phyloP scores from a whole-genome alignment of 768 basidiomycete species.

The Leucosporidium scottii region DNA sequence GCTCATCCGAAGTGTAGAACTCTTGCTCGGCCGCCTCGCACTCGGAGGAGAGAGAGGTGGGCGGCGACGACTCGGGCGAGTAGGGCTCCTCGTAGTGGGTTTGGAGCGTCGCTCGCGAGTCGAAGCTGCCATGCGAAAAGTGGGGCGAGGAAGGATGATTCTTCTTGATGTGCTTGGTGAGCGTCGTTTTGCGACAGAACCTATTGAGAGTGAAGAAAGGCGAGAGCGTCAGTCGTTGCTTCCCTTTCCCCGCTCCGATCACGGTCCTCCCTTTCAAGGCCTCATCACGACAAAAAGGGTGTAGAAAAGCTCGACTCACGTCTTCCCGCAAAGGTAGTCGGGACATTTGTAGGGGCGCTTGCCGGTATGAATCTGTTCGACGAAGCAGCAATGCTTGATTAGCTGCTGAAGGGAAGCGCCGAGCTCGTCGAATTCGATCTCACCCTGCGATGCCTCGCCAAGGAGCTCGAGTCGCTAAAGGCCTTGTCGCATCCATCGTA shows the following conservation, averaged over 20 bases:
- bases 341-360: slow-evolving; percentile 42
- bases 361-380: slow-evolving; percentile 39
- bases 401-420: background rate
- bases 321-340: slow-evolving; percentile 36
- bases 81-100: no score
- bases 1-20: no score
- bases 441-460: slow-evolving; percentile 73
- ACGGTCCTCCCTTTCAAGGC: no score
- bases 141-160: slow-evolving; percentile 27
- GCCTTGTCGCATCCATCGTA: slow-evolving; percentile 46
- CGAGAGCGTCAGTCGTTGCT: background rate
- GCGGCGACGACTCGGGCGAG: no score
- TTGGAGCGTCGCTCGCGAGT: no score
- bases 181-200: slow-evolving; percentile 44
- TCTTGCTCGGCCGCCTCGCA: no score
- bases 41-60: no score
- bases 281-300: background rate
- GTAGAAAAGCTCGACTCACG: slow-evolving; percentile 13
- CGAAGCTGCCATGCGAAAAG: background rate
- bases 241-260: no score
- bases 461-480: slow-evolving; percentile 66
- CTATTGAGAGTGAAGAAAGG: background rate
- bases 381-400: background rate
- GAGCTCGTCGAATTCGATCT: background rate
- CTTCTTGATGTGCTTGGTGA: slow-evolving; percentile 42